Evolutionary conservation across 2,329 filamentous ascomycete species (phyloP).

Genomic region (Cytospora paraplurivora): DNA sequence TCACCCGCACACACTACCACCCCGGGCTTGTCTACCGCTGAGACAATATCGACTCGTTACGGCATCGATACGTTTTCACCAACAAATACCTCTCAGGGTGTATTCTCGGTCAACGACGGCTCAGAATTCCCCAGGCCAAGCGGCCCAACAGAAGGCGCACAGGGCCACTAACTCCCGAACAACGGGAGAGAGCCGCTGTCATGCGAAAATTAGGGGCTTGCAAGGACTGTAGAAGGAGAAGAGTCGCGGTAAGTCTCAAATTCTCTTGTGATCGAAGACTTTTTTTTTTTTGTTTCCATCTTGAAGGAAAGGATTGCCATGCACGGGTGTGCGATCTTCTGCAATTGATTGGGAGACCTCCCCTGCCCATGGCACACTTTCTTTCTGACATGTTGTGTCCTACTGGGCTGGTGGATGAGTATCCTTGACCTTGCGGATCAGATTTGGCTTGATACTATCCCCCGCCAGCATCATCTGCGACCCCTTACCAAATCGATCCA

Average conservation of each 20-base stretch:
- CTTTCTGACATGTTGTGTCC: background rate
- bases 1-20: constrained; percentile 49
- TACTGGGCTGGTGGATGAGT: no score
- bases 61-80: constrained; percentile 54
- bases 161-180: constrained; percentile 59
- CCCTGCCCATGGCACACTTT: constrained; percentile 26
- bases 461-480: no score
- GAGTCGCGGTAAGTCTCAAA: constrained; percentile 58
- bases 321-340: constrained; percentile 1
- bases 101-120: constrained; percentile 59
- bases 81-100: constrained; percentile 47
- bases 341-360: constrained; percentile 17
- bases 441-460: no score
- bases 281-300: no score
- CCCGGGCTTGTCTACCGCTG: constrained; percentile 44
- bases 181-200: constrained; percentile 60
- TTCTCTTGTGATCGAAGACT: no score
- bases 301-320: background rate
- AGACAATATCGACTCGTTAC: constrained; percentile 54
- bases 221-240: constrained; percentile 55
- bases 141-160: constrained; percentile 61
- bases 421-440: no score
- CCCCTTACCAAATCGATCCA: background rate
- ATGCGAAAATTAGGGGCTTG: constrained; percentile 63
- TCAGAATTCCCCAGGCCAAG: constrained; percentile 54